Conservation (phyloP, 2,329 filamentous ascomycete species). For the Fusarium palustre region DNA sequence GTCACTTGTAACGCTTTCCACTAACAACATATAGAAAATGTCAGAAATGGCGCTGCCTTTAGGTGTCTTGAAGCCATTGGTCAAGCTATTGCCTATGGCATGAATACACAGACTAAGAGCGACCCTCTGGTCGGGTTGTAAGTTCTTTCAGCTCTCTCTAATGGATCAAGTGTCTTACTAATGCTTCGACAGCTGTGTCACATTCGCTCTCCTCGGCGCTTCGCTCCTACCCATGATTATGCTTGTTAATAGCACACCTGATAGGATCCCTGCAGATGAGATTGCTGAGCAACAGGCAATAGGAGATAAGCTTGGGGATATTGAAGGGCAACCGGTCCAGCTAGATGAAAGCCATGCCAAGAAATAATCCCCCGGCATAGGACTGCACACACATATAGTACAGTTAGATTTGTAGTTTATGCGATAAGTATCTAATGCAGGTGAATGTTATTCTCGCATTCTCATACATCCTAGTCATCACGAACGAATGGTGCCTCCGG, state of each 20-base stretch:
- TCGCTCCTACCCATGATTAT: conserved; percentile 21
- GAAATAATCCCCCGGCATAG: not conserved
- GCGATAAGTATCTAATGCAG: accelerated
- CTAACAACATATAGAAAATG: not conserved
- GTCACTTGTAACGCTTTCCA: accelerated
- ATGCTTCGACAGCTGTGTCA: not conserved
- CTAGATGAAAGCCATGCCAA: not conserved
- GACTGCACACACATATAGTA: not conserved
- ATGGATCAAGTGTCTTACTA: not conserved
- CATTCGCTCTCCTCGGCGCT: conserved; percentile 1
- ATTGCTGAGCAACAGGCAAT: conserved; percentile 11
- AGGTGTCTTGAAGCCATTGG: conserved; percentile 13
- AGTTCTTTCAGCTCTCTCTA: accelerated
- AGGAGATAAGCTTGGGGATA: conserved; percentile 2
- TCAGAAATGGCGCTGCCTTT: conserved; percentile 16
- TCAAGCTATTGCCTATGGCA: conserved; percentile 17
- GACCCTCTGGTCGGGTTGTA: conserved; percentile 12
- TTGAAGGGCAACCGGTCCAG: not conserved
- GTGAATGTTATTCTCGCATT: not conserved
- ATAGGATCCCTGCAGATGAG: conserved; percentile 20
- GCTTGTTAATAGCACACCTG: conserved; percentile 19
- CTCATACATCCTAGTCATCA: too few species aligned
- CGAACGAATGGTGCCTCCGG: not conserved
- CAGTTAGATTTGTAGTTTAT: not conserved
- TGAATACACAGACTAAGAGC: conserved; percentile 23